Evolutionary conservation across 1,284 basidiomycete genomes (phyloP), one percentile per base, ranked within the genome.

Genomic region (Rugosomyces carneus): DNA sequence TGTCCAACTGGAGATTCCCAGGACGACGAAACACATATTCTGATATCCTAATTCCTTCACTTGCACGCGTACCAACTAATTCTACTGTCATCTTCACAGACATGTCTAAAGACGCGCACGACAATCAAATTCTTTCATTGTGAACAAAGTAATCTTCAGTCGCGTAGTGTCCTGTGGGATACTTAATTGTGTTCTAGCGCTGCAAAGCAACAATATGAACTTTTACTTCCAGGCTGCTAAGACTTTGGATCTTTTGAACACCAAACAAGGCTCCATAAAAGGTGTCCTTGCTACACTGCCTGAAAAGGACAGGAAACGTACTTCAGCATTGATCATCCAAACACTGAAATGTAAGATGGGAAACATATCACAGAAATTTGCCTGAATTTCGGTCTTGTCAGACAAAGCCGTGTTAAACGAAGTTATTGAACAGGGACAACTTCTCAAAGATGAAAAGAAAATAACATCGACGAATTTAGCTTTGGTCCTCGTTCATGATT

Each of bases 201-300:
- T 44, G 39, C 19, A 21, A n/a, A n/a, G n/a, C 16, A n/a, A 34
- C 44, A 51, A 61, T 60, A 94, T 94, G 91, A 93, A 93, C 71
- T 92, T 94, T 68, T 95, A 94, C 72, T 91, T 91, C 68, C 83
- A 88, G 60, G 89, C 89, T 52, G 85, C 85, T 50, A 75, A 81
- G 57, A 78, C 83, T 4, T 73, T 96, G 57, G 90, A 94, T 61
- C 82, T 82, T 54, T 74, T 96, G 47, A 88, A 93, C 61, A 77
- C 81, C 43, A 90, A 87, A 63, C 77, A 89, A 64, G 91, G 91
- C 10, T 93, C 89, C 5, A 86, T 96, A 61, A 86, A 91, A 64
- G 74, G 88, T 44, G 65, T 89, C 31, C 71, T 92, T 42, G 79
- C 80, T 18, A 78, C 78, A 24, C 71, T 91, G 16, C 79, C 85